Base-by-base conservation (phyloP, 176 grass and related monocot species). In the Zoysia pacifica region DNA sequence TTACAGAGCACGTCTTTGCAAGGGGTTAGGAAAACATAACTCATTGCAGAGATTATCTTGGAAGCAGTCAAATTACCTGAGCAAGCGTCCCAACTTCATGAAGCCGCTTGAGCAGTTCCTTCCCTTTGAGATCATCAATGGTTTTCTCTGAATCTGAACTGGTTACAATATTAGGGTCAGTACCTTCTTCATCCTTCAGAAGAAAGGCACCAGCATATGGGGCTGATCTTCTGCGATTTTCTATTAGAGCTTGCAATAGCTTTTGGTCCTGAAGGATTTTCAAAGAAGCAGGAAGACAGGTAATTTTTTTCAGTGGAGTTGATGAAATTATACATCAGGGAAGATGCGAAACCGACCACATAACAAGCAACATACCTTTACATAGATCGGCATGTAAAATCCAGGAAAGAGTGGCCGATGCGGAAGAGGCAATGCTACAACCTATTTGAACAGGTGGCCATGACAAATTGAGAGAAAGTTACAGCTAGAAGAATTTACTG, bases 321-420 rank as follows among this genome's bases (percentile, higher is more conserved):
- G 77, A 28, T 28, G 28, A 28, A 56, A 48, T 44, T 56, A 41
- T 68, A 47, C 2, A 38, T 49, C 62, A 58, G 16, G 35, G 51
- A 82, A 66, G 51, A 67, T 75, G 43, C 20, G 10, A 79, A 67
- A 74, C 35, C 49, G 63, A 63, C 19, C 36, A 19, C 41, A 59
- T 37, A 67, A 58, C 16, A 61, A 49, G 19, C 54, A 41, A 38
- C 55, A 46, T 84, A 98, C 96, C 96, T 94, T 98, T 82, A 98
- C 84, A 89, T 89, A 91, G 19, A 98, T 83, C 2, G 96, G 96
- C 92, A 94, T 98, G 58, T 98, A 98, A 70, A 98, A 98, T 83
- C 96, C 96, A 79, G 96, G 96, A 81, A 98, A 94, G 79, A 98
- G 87, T 69, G 96, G 96, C 67, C 96, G 88, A 79, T 98, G 96